Evolutionary conservation across 768 basidiomycete species (phyloP).

Genomic region (Termitomyces sp.): DNA sequence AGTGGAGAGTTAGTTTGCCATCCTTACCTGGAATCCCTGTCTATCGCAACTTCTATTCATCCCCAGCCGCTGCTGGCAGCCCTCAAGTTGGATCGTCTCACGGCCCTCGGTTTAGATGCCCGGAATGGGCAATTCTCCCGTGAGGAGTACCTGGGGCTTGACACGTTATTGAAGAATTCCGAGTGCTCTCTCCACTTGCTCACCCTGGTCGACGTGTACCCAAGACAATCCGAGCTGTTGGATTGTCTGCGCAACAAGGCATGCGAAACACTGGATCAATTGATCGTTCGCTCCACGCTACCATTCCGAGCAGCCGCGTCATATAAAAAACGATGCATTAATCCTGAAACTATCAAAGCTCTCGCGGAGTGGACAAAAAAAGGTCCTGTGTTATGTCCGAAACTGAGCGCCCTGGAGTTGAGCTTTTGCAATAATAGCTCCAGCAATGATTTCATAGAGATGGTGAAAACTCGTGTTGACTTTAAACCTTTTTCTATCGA

Average conservation of each 20-base stretch:
- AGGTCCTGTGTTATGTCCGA: background rate
- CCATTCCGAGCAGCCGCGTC: background rate
- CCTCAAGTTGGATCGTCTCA: background rate
- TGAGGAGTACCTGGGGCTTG: background rate
- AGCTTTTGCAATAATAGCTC: background rate
- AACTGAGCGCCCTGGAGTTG: background rate
- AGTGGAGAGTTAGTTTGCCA: too few relatives aligned
- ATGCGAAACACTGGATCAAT: background rate
- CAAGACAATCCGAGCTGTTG: background rate
- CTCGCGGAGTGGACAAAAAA: background rate
- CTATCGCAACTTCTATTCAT: background rate
- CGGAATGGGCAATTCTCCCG: background rate
- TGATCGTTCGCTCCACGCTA: background rate
- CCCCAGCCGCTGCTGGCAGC: background rate
- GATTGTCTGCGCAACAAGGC: background rate
- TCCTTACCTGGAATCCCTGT: background rate
- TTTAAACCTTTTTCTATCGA: background rate
- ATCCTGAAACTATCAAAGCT: background rate
- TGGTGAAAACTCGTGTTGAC: background rate
- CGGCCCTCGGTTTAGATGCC: background rate
- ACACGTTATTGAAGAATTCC: background rate
- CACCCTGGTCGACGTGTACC: constrained; percentile 1
- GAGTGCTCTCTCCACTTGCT: background rate
- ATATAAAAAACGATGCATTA: background rate
- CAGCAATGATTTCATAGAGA: background rate